These are phyloP conservation scores for Starmerella asiatica DNA, from an alignment of 805 yeast species.

Conservation along the genomic window DNA sequence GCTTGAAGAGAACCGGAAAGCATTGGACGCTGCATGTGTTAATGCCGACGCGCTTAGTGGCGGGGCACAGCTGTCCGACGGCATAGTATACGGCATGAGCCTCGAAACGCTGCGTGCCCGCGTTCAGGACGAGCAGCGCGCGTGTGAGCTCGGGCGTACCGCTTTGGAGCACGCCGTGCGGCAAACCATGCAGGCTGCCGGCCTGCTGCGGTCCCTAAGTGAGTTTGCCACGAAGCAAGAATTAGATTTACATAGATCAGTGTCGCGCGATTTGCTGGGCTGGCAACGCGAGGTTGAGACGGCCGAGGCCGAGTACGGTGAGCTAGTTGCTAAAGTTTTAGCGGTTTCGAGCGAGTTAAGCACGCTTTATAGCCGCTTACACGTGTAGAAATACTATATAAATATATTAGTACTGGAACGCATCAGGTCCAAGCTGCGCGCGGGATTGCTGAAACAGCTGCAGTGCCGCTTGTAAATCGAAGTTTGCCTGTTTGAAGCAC, in stretches of 20 bases:
- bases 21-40: constrained; percentile 15
- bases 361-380: not conserved
- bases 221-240: constrained; percentile 4
- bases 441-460: constrained; percentile 57
- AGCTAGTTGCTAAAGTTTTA: not conserved
- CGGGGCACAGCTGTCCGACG: constrained; percentile 10
- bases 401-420: constrained; percentile 27
- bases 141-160: constrained; percentile 5
- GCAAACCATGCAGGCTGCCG: constrained; percentile 3
- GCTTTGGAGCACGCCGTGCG: constrained; percentile 2
- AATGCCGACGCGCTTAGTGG: constrained; percentile 19
- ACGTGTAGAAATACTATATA: not conserved
- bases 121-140: constrained; percentile 8
- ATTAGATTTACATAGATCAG: constrained; percentile 5
- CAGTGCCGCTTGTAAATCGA: constrained; percentile 62
- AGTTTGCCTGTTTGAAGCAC: constrained; percentile 77
- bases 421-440: constrained; percentile 46
- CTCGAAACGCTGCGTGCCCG: not conserved
- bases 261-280: constrained; percentile 7
- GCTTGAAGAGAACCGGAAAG: constrained; percentile 18
- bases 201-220: constrained; percentile 2
- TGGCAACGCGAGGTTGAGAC: constrained; percentile 14
- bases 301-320: constrained; percentile 10
- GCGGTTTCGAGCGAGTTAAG: not conserved
- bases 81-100: constrained; percentile 8